Base-by-base conservation (phyloP, 257 asterid species). In the Coffea canephora region DNA sequence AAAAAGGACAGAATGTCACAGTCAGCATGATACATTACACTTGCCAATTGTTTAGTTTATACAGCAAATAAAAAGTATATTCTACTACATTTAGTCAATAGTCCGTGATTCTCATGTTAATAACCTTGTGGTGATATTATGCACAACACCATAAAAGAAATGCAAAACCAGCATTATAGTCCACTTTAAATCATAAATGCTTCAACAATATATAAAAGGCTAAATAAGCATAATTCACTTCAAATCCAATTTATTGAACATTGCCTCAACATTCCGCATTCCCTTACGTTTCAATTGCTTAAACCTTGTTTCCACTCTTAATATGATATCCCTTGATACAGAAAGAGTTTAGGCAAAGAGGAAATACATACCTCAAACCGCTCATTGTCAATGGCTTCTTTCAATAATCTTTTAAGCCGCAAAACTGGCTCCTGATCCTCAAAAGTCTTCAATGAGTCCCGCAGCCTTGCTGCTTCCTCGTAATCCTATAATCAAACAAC, bases 381-480 rank as follows among this genome's bases (percentile, higher is more conserved):
- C 82, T 93, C 91, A 76, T 91, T 85, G 57, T 88, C 91, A 85
- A 92, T 87, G 86, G 98, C 94, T 84, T 92, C 92, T 85, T 88
- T 91, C 87, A 94, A 79, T 87, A 87, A 86, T 77, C 91, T 89
- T 85, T 75, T 83, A 68, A 94, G 89, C 18, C 89, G 91, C 84
- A 94, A 83, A 83, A 88, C 88, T 1, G 97, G 98, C 87, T 94
- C 97, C 82, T 88, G 92, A 71, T 92, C 97, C 88, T 92, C 98
- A 45, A 94, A 88, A 72, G 79, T 25, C 85, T 80, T 92, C 88
- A 94, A 55, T 0, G 92, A 90, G 89, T 94, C 97, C 71, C 97
- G 96, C 78, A 92, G 89, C 77, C 98, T 89, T 50, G 97, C 97
- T 13, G 97, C 96, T 85, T 92, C 94, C 77, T 89, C 84, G 81